Evolutionary conservation across 257 asterid species (phyloP).

Genomic region (Lantana camara): DNA sequence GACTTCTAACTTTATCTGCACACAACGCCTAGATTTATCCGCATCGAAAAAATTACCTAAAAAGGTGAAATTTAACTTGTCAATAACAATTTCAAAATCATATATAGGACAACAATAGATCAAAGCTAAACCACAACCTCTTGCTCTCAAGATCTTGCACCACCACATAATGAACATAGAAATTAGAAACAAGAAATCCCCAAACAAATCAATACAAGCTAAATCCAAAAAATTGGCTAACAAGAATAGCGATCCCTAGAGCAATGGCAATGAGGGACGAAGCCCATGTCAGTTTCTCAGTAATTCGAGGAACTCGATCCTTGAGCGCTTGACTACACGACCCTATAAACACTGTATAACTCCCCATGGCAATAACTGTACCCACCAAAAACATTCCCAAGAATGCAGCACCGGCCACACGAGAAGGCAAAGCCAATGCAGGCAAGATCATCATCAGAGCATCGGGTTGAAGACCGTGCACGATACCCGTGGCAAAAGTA

Average conservation of each 20-base stretch:
- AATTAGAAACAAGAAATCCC: background rate
- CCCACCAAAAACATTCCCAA: constrained; percentile 85
- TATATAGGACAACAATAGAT: background rate
- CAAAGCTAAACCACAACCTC: constrained; percentile 1
- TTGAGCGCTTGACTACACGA: constrained; percentile 89
- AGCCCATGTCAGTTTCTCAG: constrained; percentile 97
- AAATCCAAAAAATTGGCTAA: constrained; percentile 84
- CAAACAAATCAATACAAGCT: constrained; percentile 58
- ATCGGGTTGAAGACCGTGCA: constrained; percentile 96
- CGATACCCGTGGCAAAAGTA: constrained; percentile 90
- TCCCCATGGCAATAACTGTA: constrained; percentile 97
- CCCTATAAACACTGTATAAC: constrained; percentile 87
- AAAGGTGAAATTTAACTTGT: background rate
- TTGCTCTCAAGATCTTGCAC: constrained; percentile 28
- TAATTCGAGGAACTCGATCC: constrained; percentile 82
- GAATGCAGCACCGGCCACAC: constrained; percentile 93
- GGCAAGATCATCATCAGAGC: constrained; percentile 91
- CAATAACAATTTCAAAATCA: background rate
- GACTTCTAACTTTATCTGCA: too few relatives aligned
- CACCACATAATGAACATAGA: background rate
- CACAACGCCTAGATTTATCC: too few relatives aligned
- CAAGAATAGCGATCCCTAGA: constrained; percentile 71
- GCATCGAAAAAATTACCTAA: too few relatives aligned
- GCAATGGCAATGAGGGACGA: constrained; percentile 86
- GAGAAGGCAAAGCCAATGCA: constrained; percentile 97